Evolutionary conservation across 164 flowering plant species (phyloP).

Genomic region (Annona squamosa): DNA sequence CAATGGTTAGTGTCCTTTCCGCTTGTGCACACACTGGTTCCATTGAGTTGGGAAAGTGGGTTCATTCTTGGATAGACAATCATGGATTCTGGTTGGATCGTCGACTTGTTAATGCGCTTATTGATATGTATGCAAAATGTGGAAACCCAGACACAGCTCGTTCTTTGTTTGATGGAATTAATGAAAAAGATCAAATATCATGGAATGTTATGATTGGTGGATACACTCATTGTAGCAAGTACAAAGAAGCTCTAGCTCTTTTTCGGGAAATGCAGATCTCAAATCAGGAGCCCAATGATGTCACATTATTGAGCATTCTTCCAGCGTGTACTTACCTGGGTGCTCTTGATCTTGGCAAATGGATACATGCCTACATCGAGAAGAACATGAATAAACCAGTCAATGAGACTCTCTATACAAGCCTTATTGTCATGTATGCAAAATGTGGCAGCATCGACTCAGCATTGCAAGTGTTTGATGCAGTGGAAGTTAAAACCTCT

Average conservation of each 20-base stretch:
- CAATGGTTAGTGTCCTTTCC: slow-evolving; percentile 56
- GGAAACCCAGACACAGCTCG: slow-evolving; percentile 51
- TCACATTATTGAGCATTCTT: slow-evolving; percentile 56
- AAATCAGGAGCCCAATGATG: slow-evolving; percentile 47
- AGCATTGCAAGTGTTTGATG: slow-evolving; percentile 47
- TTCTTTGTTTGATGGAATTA: slow-evolving; percentile 39
- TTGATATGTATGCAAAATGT: slow-evolving; percentile 80
- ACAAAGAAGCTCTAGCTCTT: slow-evolving; percentile 49
- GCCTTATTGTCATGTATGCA: slow-evolving; percentile 68
- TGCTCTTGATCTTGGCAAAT: slow-evolving; percentile 64
- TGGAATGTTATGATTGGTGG: slow-evolving; percentile 88
- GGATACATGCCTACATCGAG: slow-evolving; percentile 66
- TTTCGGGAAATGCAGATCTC: slow-evolving; percentile 48
- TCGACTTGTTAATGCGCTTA: slow-evolving; percentile 51
- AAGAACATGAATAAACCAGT: slow-evolving; percentile 22
- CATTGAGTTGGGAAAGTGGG: slow-evolving; percentile 45
- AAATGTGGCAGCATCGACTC: slow-evolving; percentile 67
- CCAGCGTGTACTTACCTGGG: slow-evolving; percentile 65
- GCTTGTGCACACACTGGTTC: slow-evolving; percentile 61
- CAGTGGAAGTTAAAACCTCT: slow-evolving; percentile 29
- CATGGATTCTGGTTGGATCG: slow-evolving; percentile 42
- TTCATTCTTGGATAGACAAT: slow-evolving; percentile 51
- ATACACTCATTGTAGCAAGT: slow-evolving; percentile 34
- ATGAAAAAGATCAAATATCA: slow-evolving; percentile 40
- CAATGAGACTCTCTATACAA: slow-evolving; percentile 40